Conservation (phyloP, 192 early-diverging fungal genomes). For the Coemansia furcata region DNA sequence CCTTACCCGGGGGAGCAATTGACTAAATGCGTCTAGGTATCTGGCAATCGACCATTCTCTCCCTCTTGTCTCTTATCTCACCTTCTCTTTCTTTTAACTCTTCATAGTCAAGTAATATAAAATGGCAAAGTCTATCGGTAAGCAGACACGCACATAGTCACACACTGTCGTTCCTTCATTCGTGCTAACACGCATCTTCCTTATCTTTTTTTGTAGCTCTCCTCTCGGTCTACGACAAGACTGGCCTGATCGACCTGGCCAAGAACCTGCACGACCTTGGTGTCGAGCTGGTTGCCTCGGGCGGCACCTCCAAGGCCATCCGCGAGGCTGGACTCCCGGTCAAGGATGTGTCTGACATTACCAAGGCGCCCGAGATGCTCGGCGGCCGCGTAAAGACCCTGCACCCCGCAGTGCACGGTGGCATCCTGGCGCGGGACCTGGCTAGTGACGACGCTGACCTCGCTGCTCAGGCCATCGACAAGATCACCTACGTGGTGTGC, state of each 20-base stretch:
- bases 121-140: slow-evolving; percentile 41
- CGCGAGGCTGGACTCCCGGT: slow-evolving; percentile 87
- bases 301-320: slow-evolving; percentile 91
- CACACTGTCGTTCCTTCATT: neutral
- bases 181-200: neutral
- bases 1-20: neutral
- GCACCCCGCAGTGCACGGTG: slow-evolving; percentile 98
- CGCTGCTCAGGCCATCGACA: slow-evolving; percentile 78
- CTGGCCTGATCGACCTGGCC: slow-evolving; percentile 87
- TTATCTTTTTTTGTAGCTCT: slow-evolving; percentile 51
- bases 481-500: slow-evolving; percentile 95
- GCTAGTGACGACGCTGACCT: slow-evolving; percentile 85
- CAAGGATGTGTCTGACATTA: slow-evolving; percentile 95
- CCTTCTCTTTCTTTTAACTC: neutral
- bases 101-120: neutral
- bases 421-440: slow-evolving; percentile 89
- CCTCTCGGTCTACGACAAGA: slow-evolving; percentile 98
- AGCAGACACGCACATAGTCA: neutral
- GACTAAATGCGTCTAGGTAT: neutral
- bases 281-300: slow-evolving; percentile 87
- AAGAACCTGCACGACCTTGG: slow-evolving; percentile 71
- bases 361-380: slow-evolving; percentile 97
- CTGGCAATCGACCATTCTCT: neutral
- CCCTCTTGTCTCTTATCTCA: neutral
- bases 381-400: slow-evolving; percentile 99